Evolutionary conservation across 2,329 filamentous ascomycete genomes (phyloP), one percentile per base, ranked within the genome.

Genomic region (Xylaria sp.): DNA sequence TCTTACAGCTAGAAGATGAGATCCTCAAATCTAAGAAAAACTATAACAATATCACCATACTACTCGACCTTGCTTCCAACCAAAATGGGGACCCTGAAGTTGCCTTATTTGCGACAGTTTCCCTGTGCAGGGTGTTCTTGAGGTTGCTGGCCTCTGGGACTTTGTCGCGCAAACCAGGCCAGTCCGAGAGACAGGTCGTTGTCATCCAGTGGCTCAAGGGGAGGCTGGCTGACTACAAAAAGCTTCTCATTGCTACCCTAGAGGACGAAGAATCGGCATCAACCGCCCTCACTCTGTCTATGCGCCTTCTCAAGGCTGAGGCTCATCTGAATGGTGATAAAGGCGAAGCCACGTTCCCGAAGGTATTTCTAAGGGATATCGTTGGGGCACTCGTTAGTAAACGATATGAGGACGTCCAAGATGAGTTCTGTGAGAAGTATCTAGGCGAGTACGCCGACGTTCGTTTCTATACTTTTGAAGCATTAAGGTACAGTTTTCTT

Each of bases 11-110:
- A 64, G 94, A 98, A 82, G 86, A 89, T 71, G 91, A 92, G 66
- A 94, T 98, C 64, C 82, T 94, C 70, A 91, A 96, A 80, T 97
- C 94, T 59, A 92, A 90, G 77, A 93, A 94, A 80, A 89, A 97
- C 81, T 97, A 97, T 85, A 97, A 97, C 84, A 94, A 97, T 78
- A 95, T 98, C 76, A 86, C 89, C 8, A 88, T 86, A 12, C 82
- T 98, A 46, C 84, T 97, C 55, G 86, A 86, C 51, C 86, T 89
- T 75, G 81, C 89, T n/a, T 58, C 55, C 46, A 79, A 86, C 76
- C 83, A 82, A 43, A 80, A 86, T 2, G 79, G 83, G 23, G 83
- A 86, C 20, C 80, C 83, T 1, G 87, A 91, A 52, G 84, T 88
- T 3, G 85, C 88, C 12, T 83, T 93, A 56, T 82, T 92, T 41